These are phyloP conservation scores for Venturia oleaginea DNA, from an alignment of 2,329 filamentous ascomycete species.

Conservation along the genomic window DNA sequence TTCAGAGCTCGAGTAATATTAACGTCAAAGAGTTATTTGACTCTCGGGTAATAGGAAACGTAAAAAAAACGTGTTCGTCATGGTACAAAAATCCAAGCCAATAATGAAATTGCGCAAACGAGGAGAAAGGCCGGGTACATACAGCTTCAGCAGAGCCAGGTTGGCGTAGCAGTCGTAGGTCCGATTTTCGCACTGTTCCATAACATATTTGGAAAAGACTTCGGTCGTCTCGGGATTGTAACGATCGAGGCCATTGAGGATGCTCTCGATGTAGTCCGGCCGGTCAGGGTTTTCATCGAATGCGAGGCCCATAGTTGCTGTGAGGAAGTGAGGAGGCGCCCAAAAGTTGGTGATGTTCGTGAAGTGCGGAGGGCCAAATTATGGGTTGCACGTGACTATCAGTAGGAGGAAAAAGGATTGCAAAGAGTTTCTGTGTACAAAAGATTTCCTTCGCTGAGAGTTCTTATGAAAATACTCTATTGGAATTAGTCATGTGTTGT, in stretches of 20 bases:
- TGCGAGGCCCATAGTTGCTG: constrained; percentile 3
- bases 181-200: constrained; percentile 88
- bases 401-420: background rate
- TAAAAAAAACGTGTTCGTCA: constrained; percentile 69
- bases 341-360: background rate
- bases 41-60: constrained; percentile 99
- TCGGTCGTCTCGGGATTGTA: constrained; percentile 97
- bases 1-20: constrained; percentile 70
- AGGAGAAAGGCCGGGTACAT: constrained; percentile 39
- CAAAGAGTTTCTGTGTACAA: no score
- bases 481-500: no score
- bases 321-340: background rate
- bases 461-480: no score
- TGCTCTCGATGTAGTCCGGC: constrained; percentile 82
- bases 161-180: constrained; percentile 96
- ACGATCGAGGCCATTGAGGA: constrained; percentile 93
- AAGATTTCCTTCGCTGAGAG: no score
- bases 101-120: constrained; percentile 11
- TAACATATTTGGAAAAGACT: constrained; percentile 88
- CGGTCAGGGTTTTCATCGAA: constrained; percentile 87
- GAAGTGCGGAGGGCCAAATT: background rate
- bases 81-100: constrained; percentile 21
- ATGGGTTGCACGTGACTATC: background rate
- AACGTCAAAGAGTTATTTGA: constrained; percentile 57
- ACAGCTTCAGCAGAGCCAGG: constrained; percentile 93